A percentile compares a stretch with the other conserved stretches of the same genome.
Evolutionary conservation across 257 asterid species (phyloP).

Genomic region (Prunella vulgaris): DNA sequence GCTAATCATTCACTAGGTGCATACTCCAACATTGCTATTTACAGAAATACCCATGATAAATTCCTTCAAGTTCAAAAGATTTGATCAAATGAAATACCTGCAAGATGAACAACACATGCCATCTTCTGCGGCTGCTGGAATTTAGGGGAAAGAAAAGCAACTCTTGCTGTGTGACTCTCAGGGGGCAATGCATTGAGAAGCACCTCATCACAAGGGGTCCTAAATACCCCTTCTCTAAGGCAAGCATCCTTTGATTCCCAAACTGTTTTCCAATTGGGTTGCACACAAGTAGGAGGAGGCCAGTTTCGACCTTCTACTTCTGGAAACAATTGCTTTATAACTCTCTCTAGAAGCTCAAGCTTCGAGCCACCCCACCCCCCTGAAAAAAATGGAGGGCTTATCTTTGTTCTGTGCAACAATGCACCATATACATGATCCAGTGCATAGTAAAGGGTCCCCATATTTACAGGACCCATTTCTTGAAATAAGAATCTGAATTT

Average conservation of each 20-base stretch:
- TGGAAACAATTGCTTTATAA: conserved; percentile 72
- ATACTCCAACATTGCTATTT: neutral
- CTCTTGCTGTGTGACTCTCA: conserved; percentile 81
- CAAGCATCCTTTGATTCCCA: conserved; percentile 82
- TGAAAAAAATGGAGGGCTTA: conserved; percentile 79
- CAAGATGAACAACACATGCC: conserved; percentile 98
- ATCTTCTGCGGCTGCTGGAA: conserved; percentile 47
- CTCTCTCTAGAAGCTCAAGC: conserved; percentile 81
- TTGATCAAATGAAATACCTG: conserved; percentile 41
- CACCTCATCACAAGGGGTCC: conserved; percentile 73
- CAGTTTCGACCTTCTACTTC: conserved; percentile 60
- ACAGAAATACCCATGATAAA: too few species aligned
- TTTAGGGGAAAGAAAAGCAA: conserved; percentile 82
- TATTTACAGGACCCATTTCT: conserved; percentile 64
- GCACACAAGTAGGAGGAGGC: conserved; percentile 76
- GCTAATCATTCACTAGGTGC: neutral
- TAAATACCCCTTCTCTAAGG: conserved; percentile 78
- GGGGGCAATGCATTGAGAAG: conserved; percentile 89
- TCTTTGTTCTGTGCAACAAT: conserved; percentile 76
- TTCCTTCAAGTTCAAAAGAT: neutral
- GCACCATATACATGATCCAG: conserved; percentile 93
- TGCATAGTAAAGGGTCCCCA: conserved; percentile 77
- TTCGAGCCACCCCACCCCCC: conserved; percentile 96
- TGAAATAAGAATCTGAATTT: neutral
- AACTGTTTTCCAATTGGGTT: conserved; percentile 78